These are phyloP conservation scores for Fusarium nelsonii DNA, from an alignment of 2,329 filamentous ascomycete genomes.

Conservation along the genomic window DNA sequence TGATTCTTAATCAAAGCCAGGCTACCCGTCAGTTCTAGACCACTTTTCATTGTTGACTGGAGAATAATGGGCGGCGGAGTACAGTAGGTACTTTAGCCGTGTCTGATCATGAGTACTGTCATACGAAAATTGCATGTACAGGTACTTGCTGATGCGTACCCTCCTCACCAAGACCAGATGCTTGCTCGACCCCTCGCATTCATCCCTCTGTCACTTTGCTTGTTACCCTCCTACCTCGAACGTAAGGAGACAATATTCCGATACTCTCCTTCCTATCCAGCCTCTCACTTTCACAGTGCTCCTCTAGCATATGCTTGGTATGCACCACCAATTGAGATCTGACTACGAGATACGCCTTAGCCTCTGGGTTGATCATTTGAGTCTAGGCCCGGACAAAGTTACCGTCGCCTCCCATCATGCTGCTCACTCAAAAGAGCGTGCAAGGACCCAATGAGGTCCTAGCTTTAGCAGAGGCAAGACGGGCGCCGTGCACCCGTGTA, in stretches of 20 bases:
- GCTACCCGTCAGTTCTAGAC: slow-evolving; percentile 44
- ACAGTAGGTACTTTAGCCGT: slow-evolving; percentile 49
- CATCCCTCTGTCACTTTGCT: slow-evolving; percentile 28
- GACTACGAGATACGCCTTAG: slow-evolving; percentile 15
- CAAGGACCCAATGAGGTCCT: slow-evolving; percentile 33
- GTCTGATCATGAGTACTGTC: slow-evolving; percentile 55
- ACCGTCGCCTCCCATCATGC: slow-evolving; percentile 13
- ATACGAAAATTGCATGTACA: slow-evolving; percentile 52
- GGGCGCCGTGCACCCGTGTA: slow-evolving; percentile 38
- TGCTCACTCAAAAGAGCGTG: slow-evolving; percentile 33
- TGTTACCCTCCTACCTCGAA: slow-evolving; percentile 8
- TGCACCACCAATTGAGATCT: slow-evolving; percentile 16
- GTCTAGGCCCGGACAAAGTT: slow-evolving; percentile 19
- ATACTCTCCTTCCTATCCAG: slow-evolving; percentile 18
- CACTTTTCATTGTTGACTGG: slow-evolving; percentile 37
- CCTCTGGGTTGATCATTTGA: slow-evolving; percentile 10
- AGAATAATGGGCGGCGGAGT: slow-evolving; percentile 42
- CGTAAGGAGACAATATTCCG: slow-evolving; percentile 22
- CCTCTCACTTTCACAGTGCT: not conserved
- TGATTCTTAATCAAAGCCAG: slow-evolving; percentile 29
- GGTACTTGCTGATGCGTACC: slow-evolving; percentile 51
- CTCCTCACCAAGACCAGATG: slow-evolving; percentile 17
- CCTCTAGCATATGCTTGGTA: slow-evolving; percentile 6
- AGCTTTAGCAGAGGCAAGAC: slow-evolving; percentile 35
- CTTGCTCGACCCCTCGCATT: slow-evolving; percentile 31